A percentile compares a stretch with the other conserved stretches of the same genome.
Conservation (phyloP, 768 basidiomycete genomes). For the Mrakia hoshinonis region DNA sequence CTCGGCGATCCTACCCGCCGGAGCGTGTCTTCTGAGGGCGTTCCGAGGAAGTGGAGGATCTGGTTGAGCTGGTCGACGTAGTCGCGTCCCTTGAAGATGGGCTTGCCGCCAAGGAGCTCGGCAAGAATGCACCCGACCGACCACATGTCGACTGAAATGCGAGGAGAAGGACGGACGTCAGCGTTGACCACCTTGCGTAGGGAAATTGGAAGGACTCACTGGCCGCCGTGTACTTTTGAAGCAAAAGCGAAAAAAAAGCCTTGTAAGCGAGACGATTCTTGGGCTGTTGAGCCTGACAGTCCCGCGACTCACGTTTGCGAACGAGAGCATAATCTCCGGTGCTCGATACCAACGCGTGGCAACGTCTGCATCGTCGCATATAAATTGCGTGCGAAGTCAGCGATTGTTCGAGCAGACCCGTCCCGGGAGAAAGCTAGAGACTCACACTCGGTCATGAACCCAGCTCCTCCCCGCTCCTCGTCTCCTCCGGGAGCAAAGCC, state of each 20-base stretch:
- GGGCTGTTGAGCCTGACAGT: too few relatives aligned
- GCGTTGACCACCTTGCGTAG: background rate
- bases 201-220: conserved; percentile 34
- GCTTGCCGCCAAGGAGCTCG: conserved; percentile 43
- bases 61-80: conserved; percentile 98
- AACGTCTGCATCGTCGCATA: background rate
- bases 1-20: conserved; percentile 91
- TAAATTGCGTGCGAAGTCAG: background rate
- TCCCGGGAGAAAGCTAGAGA: background rate
- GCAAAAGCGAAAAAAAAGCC: background rate
- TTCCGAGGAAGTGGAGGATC: conserved; percentile 95
- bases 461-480: conserved; percentile 44
- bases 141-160: conserved; percentile 43
- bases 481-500: conserved; percentile 67
- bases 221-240: conserved; percentile 39
- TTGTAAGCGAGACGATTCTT: background rate
- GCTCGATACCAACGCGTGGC: conserved; percentile 29
- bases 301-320: conserved; percentile 37
- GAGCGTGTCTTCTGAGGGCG: conserved; percentile 91
- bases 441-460: conserved; percentile 97
- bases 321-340: conserved; percentile 91
- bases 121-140: conserved; percentile 47
- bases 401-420: background rate
- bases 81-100: conserved; percentile 31
- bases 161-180: background rate